Percentiles rank a stretch among this genome's conserved stretches.
phyloP scores from a whole-genome alignment of 2,329 filamentous ascomycete genomes.

The Ophiostoma sp. region DNA sequence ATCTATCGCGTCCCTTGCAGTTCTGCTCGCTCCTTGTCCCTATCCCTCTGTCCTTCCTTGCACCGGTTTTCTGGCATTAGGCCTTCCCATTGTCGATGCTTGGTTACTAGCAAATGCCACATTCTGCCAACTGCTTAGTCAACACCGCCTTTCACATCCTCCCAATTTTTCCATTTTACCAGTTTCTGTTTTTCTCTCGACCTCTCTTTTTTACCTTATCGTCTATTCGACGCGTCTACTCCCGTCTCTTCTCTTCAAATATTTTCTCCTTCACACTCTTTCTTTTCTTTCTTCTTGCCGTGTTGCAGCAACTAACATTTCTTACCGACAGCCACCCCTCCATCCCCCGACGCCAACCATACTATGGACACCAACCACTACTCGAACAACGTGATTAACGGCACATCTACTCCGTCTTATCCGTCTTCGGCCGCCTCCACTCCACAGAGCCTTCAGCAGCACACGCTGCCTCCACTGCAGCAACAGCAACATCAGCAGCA shows the following conservation, averaged over 20 bases:
- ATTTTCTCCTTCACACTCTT: neutral
- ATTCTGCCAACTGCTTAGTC: conserved; percentile 14
- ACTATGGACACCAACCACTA: conserved; percentile 33
- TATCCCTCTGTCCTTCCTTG: neutral
- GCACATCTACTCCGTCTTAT: conserved; percentile 32
- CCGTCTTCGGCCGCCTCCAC: conserved; percentile 31
- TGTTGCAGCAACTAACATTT: neutral
- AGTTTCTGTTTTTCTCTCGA: conserved; percentile 1
- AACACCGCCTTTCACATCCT: conserved; percentile 13
- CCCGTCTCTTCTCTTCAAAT: neutral
- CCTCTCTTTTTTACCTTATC: conserved; percentile 9
- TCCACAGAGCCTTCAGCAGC: conserved; percentile 30
- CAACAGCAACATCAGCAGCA: conserved; percentile 41
- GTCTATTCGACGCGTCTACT: conserved; percentile 13
- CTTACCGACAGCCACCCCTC: conserved; percentile 15
- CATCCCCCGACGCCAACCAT: conserved; percentile 25
- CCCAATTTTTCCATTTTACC: neutral
- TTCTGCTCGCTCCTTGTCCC: conserved; percentile 1
- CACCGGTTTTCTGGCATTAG: neutral
- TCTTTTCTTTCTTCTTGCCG: neutral
- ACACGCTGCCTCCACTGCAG: conserved; percentile 33
- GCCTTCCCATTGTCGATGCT: neutral
- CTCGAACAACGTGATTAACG: conserved; percentile 33
- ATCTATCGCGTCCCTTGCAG: conserved; percentile 10
- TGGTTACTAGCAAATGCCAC: neutral